A percentile compares a stretch with the other conserved stretches of the same genome.
These are phyloP conservation scores for Salvia miltiorrhiza DNA, from an alignment of 257 asterid genomes.

Conservation along the genomic window DNA sequence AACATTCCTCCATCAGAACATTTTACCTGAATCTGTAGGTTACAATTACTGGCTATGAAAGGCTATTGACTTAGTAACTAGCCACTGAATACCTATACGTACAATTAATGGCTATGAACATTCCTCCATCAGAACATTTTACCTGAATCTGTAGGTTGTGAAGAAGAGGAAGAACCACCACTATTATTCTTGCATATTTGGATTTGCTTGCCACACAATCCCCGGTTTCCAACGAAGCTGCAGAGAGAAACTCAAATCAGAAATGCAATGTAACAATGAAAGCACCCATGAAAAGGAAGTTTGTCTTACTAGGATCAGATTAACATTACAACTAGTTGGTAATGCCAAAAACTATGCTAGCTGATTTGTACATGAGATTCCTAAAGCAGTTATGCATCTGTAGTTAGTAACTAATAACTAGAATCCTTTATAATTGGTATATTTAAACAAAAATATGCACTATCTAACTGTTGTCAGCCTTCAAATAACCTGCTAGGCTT, in stretches of 20 bases:
- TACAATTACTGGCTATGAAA: not conserved
- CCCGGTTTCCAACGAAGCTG: constrained; percentile 84
- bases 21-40: constrained; percentile 51
- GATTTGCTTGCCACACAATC: constrained; percentile 73
- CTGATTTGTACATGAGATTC: not conserved
- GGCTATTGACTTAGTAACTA: not conserved
- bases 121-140: constrained; percentile 21
- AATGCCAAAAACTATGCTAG: constrained; percentile 5
- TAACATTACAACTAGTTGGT: constrained; percentile 2
- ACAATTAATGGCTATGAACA: not conserved
- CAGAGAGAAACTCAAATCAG: constrained; percentile 25
- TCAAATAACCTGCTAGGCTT: not conserved
- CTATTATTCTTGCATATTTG: constrained; percentile 41
- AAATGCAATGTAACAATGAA: not conserved
- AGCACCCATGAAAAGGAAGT: not conserved
- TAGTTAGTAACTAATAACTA: not conserved
- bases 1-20: constrained; percentile 17
- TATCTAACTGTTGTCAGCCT: not conserved
- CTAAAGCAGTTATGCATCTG: constrained; percentile 4
- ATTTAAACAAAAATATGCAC: not conserved
- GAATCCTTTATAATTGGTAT: not conserved
- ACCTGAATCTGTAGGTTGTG: constrained; percentile 54
- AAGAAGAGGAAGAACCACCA: constrained; percentile 36
- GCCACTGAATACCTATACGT: not conserved
- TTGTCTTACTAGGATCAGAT: constrained; percentile 4